These are phyloP conservation scores for Ascochyta rabiei DNA, from an alignment of 2,329 filamentous ascomycete species.

Conservation along the genomic window DNA sequence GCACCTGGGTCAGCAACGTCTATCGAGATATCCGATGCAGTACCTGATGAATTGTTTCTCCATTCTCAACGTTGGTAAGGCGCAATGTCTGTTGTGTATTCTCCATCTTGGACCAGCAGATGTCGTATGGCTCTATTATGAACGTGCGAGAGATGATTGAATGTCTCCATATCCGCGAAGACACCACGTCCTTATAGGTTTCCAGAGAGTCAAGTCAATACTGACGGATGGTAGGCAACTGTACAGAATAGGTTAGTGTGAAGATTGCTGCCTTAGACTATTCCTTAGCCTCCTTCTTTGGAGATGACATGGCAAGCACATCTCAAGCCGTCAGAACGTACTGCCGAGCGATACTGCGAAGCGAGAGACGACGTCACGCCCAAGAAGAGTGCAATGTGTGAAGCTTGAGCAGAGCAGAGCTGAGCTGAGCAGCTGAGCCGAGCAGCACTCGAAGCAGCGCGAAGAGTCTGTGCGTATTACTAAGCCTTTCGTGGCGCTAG, in stretches of 20 bases:
- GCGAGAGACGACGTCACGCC: too few relatives aligned
- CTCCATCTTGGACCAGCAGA: background rate
- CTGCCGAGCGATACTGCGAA: too few relatives aligned
- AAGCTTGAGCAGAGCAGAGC: background rate
- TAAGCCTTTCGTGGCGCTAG: conserved; percentile 17
- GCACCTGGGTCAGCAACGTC: background rate
- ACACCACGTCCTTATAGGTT: background rate
- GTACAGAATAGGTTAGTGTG: conserved; percentile 2
- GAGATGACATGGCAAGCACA: too few relatives aligned
- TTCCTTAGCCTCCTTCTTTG: too few relatives aligned
- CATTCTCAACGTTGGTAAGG: conserved; percentile 32
- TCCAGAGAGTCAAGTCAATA: background rate
- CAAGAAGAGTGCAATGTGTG: background rate
- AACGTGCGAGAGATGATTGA: background rate
- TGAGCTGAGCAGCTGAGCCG: background rate
- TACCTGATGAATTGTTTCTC: conserved; percentile 38
- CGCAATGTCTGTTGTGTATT: background rate
- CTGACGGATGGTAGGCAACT: background rate
- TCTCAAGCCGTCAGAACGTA: too few relatives aligned
- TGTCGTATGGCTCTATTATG: background rate
- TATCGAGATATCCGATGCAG: background rate
- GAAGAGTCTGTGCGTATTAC: conserved; percentile 18
- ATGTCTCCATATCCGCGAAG: background rate
- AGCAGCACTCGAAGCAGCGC: conserved; percentile 11
- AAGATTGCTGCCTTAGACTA: conserved; percentile 6